Evolutionary conservation across 192 early-diverging fungal genomes (phyloP).

Genomic region (Rhizoclosmatium globosum): DNA sequence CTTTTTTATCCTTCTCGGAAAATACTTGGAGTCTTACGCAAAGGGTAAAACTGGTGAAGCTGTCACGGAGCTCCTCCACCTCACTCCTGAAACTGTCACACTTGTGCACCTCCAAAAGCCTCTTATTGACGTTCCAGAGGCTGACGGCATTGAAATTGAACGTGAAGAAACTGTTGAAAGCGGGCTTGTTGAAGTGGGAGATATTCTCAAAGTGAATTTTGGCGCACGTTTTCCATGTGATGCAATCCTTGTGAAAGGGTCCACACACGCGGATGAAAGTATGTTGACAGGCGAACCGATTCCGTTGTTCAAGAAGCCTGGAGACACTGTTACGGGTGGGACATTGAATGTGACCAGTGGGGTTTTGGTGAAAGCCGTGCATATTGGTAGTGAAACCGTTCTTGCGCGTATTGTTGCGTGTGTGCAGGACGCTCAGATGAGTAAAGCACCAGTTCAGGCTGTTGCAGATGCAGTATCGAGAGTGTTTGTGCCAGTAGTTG

Average conservation of each 20-base stretch:
- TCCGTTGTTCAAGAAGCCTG: slow-evolving; percentile 65
- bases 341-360: slow-evolving; percentile 67
- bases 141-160: slow-evolving; percentile 24
- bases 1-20: slow-evolving; percentile 83
- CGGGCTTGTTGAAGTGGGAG: slow-evolving; percentile 73
- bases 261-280: slow-evolving; percentile 74
- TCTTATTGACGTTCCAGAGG: background rate
- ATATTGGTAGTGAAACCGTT: slow-evolving; percentile 76
- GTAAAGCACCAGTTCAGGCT: slow-evolving; percentile 94
- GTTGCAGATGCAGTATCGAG: slow-evolving; percentile 86
- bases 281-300: slow-evolving; percentile 86
- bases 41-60: slow-evolving; percentile 82
- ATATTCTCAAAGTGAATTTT: slow-evolving; percentile 75
- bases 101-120: slow-evolving; percentile 53
- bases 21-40: slow-evolving; percentile 80
- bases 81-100: slow-evolving; percentile 76
- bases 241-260: slow-evolving; percentile 64
- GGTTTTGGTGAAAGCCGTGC: slow-evolving; percentile 69
- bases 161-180: slow-evolving; percentile 57
- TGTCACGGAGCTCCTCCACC: slow-evolving; percentile 75
- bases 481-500: slow-evolving; percentile 91
- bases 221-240: slow-evolving; percentile 80
- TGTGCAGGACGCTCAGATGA: slow-evolving; percentile 93
- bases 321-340: slow-evolving; percentile 61
- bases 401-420: slow-evolving; percentile 89